Percentiles rank a stretch among this genome's conserved stretches.
Conservation (phyloP, 108 stramenopile genomes). For the Craspedostauros australis region DNA sequence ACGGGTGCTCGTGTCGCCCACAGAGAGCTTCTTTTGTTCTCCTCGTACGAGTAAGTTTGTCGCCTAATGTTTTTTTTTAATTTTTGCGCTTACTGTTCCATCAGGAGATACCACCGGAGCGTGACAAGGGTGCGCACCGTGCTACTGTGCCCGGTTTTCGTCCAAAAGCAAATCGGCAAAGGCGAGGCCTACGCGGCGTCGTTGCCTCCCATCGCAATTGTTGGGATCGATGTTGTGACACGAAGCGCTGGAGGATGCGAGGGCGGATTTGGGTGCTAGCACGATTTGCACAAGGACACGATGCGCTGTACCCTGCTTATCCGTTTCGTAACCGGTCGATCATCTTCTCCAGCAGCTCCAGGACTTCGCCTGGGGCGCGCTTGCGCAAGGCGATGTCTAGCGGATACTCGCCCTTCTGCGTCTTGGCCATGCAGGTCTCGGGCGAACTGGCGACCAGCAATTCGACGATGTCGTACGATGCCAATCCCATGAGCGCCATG, state of each 20-base stretch:
- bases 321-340: too few relatives aligned
- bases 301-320: too few relatives aligned
- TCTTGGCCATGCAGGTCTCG: slow-evolving; percentile 21
- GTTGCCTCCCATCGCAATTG: too few relatives aligned
- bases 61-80: background rate
- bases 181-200: too few relatives aligned
- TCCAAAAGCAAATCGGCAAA: too few relatives aligned
- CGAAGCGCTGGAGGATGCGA: too few relatives aligned
- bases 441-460: slow-evolving; percentile 26
- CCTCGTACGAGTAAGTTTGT: background rate
- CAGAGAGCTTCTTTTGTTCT: background rate
- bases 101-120: background rate
- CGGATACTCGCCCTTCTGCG: slow-evolving; percentile 24
- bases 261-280: too few relatives aligned
- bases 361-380: slow-evolving; percentile 14
- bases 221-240: too few relatives aligned
- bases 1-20: too few relatives aligned
- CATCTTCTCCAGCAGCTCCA: slow-evolving; percentile 26
- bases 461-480: slow-evolving; percentile 28
- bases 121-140: too few relatives aligned
- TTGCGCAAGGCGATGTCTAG: slow-evolving; percentile 33
- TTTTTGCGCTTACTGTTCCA: background rate
- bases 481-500: slow-evolving; percentile 30
- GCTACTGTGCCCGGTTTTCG: slow-evolving; percentile 1
- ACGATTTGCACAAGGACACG: too few relatives aligned